Evolutionary conservation across 2,329 filamentous ascomycete genomes (phyloP), one percentile per base, ranked within the genome.

Genomic region (Talaromyces sp.): DNA sequence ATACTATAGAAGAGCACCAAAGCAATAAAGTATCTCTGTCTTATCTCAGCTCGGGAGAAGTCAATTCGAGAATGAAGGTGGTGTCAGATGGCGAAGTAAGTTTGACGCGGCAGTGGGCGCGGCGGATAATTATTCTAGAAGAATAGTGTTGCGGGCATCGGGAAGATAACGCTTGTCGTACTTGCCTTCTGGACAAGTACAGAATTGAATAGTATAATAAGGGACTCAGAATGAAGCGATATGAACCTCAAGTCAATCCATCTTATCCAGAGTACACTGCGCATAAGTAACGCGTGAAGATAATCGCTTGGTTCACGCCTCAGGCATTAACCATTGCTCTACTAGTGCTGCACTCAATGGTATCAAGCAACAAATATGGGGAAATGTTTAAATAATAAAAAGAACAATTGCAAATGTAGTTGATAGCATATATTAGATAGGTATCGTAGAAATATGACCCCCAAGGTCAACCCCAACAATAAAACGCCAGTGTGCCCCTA

Each of bases 61-160:
- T 31, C 27, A 31, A 31, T 31, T 31, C 27, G 22, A 5, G n/a
- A 22, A 6, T 15, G n/a, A 10, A 54, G 27, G n/a, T n/a, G 31
- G 35, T 19, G 50, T 37, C 17, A 58, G 35, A 57, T 22, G n/a
- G 33, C 35, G 31, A 43, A 43, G 22, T 39, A 62, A 47, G 61
- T 62, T 56, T 62, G 45, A 62, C 61, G 61, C 39, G 61, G 61
- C 56, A 33, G 61, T 35, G 25, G 22, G 49, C 49, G 61, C 31
- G 61, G 49, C 31, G 50, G 50, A 35, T 54, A 35, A 54, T 49
- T 54, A 33, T 54, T 54, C 11, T 54, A 4, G 50, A 37, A 35
- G 31, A 35, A 35, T 45, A 22, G 22, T 37, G 35, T 10, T 31
- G 27, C 27, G 27, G 27, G 27, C 27, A 31, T 31, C 6, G 27